Percentiles rank a stretch among this genome's conserved stretches.
Evolutionary conservation across 352 stramenopile genomes (phyloP).

Genomic region (Pythium dissotocum): DNA sequence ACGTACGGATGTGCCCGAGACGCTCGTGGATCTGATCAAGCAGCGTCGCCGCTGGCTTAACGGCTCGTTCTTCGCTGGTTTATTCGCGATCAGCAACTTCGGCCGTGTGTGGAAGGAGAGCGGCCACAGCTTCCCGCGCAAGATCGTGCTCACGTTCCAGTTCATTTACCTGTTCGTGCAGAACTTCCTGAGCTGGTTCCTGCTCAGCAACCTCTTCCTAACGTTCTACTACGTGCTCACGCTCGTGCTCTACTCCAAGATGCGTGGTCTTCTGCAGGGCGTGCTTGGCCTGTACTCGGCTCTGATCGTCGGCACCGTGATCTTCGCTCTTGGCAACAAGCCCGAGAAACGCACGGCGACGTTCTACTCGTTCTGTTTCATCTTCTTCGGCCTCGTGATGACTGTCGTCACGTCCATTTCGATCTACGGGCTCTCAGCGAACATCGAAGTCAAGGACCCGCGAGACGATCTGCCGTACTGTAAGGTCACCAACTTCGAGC

Average conservation of each 20-base stretch:
- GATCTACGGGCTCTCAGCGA: slow-evolving; percentile 41
- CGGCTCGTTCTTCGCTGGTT: slow-evolving; percentile 57
- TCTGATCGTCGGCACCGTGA: slow-evolving; percentile 40
- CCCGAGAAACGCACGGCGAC: slow-evolving; percentile 45
- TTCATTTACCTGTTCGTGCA: slow-evolving; percentile 47
- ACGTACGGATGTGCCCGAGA: slow-evolving; percentile 45
- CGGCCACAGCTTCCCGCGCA: slow-evolving; percentile 37
- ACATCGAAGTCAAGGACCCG: slow-evolving; percentile 33
- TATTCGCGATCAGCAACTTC: slow-evolving; percentile 62
- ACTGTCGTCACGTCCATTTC: slow-evolving; percentile 42
- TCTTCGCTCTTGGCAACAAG: slow-evolving; percentile 50
- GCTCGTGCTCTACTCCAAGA: slow-evolving; percentile 35
- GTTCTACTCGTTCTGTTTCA: slow-evolving; percentile 47
- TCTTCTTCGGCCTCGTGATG: slow-evolving; percentile 53
- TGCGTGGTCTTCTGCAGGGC: slow-evolving; percentile 31
- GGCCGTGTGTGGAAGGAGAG: slow-evolving; percentile 51
- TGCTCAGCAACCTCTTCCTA: slow-evolving; percentile 50
- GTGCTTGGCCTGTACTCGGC: slow-evolving; percentile 42
- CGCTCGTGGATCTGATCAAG: slow-evolving; percentile 60
- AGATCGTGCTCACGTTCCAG: slow-evolving; percentile 42
- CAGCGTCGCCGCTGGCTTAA: slow-evolving; percentile 66
- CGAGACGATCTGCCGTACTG: slow-evolving; percentile 31
- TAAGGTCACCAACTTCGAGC: slow-evolving; percentile 37
- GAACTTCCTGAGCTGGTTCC: slow-evolving; percentile 44
- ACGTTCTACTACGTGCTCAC: slow-evolving; percentile 55